These are phyloP conservation scores for Trichoderma sp. DNA, from an alignment of 2,329 filamentous ascomycete species.

Conservation along the genomic window DNA sequence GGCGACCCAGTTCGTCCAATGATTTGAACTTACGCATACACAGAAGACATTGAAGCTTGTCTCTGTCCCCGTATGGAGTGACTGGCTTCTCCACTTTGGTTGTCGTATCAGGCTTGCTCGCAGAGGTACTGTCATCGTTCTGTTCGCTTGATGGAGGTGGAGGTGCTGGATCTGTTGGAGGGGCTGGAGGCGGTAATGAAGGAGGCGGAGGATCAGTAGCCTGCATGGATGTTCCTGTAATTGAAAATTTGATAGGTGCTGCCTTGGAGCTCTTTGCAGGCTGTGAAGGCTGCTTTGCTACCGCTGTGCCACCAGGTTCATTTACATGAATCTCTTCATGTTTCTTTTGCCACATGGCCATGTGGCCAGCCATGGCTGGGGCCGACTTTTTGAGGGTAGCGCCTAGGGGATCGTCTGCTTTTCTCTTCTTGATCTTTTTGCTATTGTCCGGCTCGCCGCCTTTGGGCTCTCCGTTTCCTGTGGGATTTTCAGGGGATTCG, in stretches of 20 bases:
- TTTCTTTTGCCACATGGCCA: slow-evolving; percentile 52
- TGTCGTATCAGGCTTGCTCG: slow-evolving; percentile 17
- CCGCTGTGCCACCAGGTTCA: slow-evolving; percentile 11
- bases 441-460: slow-evolving; percentile 37
- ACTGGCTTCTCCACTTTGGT: neutral
- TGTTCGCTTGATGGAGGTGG: slow-evolving; percentile 30
- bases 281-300: neutral
- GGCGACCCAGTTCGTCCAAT: slow-evolving; percentile 47
- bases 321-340: slow-evolving; percentile 46
- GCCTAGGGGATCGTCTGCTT: slow-evolving; percentile 48
- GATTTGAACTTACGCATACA: slow-evolving; percentile 54
- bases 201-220: slow-evolving; percentile 24
- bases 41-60: slow-evolving; percentile 51
- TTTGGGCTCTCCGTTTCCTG: slow-evolving; percentile 30
- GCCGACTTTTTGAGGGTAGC: slow-evolving; percentile 45
- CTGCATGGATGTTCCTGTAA: slow-evolving; percentile 36
- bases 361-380: slow-evolving; percentile 47
- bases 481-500: slow-evolving; percentile 47
- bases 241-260: slow-evolving; percentile 41
- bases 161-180: slow-evolving; percentile 29
- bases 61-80: slow-evolving; percentile 62
- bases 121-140: neutral
- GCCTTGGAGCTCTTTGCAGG: slow-evolving; percentile 21
- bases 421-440: slow-evolving; percentile 58
- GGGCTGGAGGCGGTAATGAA: slow-evolving; percentile 27